These are phyloP conservation scores for Citrus medica DNA, from an alignment of 345 rosid genomes.

Conservation along the genomic window DNA sequence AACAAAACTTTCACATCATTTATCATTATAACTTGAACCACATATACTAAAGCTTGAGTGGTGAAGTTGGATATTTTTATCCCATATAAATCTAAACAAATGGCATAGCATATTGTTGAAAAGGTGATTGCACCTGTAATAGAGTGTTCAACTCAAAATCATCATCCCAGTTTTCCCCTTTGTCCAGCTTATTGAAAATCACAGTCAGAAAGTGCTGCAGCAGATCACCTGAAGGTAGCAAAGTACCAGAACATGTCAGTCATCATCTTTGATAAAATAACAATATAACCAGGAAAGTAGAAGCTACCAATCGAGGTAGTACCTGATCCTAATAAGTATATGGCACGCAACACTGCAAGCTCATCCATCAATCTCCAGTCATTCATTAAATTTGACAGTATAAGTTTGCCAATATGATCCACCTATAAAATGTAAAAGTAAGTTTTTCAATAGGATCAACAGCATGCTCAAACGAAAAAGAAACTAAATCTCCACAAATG, in stretches of 20 bases:
- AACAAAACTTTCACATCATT: neutral
- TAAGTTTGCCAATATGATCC: slow-evolving; percentile 67
- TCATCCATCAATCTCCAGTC: slow-evolving; percentile 97
- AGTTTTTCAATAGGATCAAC: slow-evolving; percentile 14
- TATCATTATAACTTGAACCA: neutral
- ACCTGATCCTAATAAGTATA: slow-evolving; percentile 98
- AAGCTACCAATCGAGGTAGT: slow-evolving; percentile 14
- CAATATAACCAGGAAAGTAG: slow-evolving; percentile 7
- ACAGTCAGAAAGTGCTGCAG: slow-evolving; percentile 89
- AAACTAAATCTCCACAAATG: slow-evolving; percentile 10
- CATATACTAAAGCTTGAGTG: neutral
- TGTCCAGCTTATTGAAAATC: slow-evolving; percentile 74
- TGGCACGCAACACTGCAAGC: slow-evolving; percentile 93
- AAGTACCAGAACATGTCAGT: slow-evolving; percentile 15
- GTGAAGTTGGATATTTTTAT: neutral
- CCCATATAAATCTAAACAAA: neutral
- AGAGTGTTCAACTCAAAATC: slow-evolving; percentile 87
- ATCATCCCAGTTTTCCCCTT: slow-evolving; percentile 89
- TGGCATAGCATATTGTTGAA: neutral
- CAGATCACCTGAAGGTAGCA: slow-evolving; percentile 69
- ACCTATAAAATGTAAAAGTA: slow-evolving; percentile 46
- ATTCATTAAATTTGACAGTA: slow-evolving; percentile 81
- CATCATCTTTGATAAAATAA: slow-evolving; percentile 3
- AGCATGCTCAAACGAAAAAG: neutral
- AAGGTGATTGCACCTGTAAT: slow-evolving; percentile 63